Evolutionary conservation across 148 eudicot genomes (phyloP), one percentile per base, ranked within the genome.

Genomic region (Agrostemma githago): DNA sequence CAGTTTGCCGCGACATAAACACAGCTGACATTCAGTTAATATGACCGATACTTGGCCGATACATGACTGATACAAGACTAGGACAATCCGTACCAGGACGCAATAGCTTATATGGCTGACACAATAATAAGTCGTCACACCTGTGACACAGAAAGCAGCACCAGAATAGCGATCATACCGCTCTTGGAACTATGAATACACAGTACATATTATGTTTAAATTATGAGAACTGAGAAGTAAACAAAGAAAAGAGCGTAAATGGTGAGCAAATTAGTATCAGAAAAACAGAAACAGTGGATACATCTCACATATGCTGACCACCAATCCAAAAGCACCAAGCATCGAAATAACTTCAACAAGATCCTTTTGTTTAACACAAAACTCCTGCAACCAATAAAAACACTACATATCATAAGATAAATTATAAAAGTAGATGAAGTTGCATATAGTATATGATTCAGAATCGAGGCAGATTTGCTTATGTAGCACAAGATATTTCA

Each of bases 301-400:
- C 98, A 89, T 84, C 85, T 91, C 87, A 66, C 84, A 81, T 72
- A 81, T 85, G 80, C 86, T 91, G 40, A 89, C 79, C 54, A 91
- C 80, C 80, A 86, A 68, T 74, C 95, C 98, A 72, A 89, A 93
- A 38, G 86, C 79, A 48, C 98, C 93, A 71, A 93, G 72, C 98
- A 93, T 93, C 2, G 89, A 42, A 19, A 91, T 75, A 58, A 87
- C 90, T 86, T 93, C 98, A 76, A 85, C 79, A 6, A 86, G 83
- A 82, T 87, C 87, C 68, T 85, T 87, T 82, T 79, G 90, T 82
- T 91, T 91, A 16, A 89, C 90, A 67, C 89, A 91, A 74, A 71
- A 91, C 75, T 93, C 98, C 98, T 94, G 91, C 76, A 83, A 70
- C 5, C 72, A 40, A 59, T 51, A 14, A 34, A 14, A 58, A 67